phyloP scores from a whole-genome alignment of 2,329 filamentous ascomycete genomes.

The Curvularia sp. region DNA sequence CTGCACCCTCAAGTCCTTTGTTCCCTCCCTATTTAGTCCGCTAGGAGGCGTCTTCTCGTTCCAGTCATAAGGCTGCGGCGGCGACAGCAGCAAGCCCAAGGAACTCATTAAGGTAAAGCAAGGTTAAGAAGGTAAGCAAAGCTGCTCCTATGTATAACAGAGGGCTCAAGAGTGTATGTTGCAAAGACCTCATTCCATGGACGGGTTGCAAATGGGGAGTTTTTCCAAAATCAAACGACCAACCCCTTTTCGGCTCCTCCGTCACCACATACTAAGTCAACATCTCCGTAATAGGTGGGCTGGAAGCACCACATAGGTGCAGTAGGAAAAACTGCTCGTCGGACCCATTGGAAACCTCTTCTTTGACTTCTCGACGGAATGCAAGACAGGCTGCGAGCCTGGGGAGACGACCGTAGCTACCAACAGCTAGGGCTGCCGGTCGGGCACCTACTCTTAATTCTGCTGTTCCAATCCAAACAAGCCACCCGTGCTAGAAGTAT shows the following conservation, averaged over 20 bases:
- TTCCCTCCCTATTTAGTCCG: conserved; percentile 5
- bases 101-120: conserved; percentile 7
- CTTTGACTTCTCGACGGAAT: conserved; percentile 6
- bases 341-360: conserved; percentile 5
- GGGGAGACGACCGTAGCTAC: conserved; percentile 3
- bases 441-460: conserved; percentile 2
- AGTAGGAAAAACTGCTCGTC: conserved; percentile 3
- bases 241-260: no score
- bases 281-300: conserved; percentile 1
- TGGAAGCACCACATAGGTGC: conserved; percentile 4
- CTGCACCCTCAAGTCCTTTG: conserved; percentile 8
- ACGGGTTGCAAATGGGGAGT: conserved; percentile 4
- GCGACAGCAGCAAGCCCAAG: conserved; percentile 6
- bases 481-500: neutral
- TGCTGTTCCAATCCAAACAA: conserved; percentile 4
- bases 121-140: conserved; percentile 4
- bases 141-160: conserved; percentile 2
- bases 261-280: conserved; percentile 3
- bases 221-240: conserved; percentile 1
- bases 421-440: neutral
- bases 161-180: conserved; percentile 2
- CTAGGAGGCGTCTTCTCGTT: conserved; percentile 7
- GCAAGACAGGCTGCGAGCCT: conserved; percentile 1
- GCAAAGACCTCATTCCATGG: neutral
- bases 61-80: conserved; percentile 6